These are phyloP conservation scores for Annona squamosa DNA, from an alignment of 164 flowering plant species.

Conservation along the genomic window DNA sequence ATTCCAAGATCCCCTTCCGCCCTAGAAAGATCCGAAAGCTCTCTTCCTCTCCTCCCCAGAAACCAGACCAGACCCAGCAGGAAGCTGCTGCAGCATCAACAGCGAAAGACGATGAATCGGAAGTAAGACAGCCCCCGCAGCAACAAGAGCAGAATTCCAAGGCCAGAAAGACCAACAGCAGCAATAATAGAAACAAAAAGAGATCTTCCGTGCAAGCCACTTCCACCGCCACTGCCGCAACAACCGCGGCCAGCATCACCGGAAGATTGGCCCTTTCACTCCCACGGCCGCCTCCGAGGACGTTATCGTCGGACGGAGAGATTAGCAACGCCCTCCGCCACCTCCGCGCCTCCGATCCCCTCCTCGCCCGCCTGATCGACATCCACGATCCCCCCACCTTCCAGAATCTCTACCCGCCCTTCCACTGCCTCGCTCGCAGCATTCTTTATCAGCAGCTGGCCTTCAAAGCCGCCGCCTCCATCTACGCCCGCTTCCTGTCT, in stretches of 20 bases:
- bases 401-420: constrained; percentile 62
- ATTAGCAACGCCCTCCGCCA: constrained; percentile 53
- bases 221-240: constrained; percentile 18
- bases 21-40: constrained; percentile 72
- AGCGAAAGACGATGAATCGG: background rate
- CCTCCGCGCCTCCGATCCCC: constrained; percentile 61
- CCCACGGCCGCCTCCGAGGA: constrained; percentile 28
- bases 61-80: background rate
- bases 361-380: constrained; percentile 52
- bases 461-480: constrained; percentile 80
- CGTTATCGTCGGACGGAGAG: constrained; percentile 59
- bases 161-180: background rate
- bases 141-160: background rate
- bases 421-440: constrained; percentile 68
- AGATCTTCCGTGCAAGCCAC: background rate
- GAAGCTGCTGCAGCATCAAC: constrained; percentile 7
- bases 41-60: constrained; percentile 20
- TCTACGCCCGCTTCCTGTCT: constrained; percentile 71
- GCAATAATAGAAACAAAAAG: background rate
- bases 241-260: constrained; percentile 7
- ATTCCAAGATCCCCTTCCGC: constrained; percentile 69
- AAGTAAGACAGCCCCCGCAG: background rate
- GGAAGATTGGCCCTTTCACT: constrained; percentile 5
- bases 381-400: constrained; percentile 58
- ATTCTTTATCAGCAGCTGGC: constrained; percentile 95